Conservation (phyloP, 768 basidiomycete genomes). For the Mycena capillaripes region DNA sequence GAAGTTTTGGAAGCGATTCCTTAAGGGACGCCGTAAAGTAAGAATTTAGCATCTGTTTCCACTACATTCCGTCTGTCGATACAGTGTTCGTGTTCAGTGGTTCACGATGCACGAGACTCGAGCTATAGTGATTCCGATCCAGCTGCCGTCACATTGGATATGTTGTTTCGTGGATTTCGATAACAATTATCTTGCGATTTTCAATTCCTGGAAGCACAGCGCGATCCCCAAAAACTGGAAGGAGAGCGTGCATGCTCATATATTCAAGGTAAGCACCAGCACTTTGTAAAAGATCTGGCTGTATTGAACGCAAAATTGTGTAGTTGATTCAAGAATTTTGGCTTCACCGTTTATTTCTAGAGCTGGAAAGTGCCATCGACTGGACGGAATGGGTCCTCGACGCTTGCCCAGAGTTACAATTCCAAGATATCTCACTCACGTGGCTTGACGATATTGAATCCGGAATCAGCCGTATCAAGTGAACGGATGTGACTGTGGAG, state of each 20-base stretch:
- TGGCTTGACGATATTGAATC: no score
- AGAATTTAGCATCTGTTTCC: background rate
- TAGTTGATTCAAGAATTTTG: constrained; percentile 9
- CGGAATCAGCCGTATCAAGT: constrained; percentile 1
- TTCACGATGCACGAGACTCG: constrained; percentile 9
- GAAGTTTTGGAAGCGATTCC: background rate
- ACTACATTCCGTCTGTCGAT: background rate
- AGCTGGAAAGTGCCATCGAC: background rate
- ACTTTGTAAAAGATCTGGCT: background rate
- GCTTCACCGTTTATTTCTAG: constrained; percentile 3
- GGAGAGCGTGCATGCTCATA: background rate
- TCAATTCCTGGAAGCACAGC: background rate
- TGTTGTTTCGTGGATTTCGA: background rate
- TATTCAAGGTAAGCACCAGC: background rate
- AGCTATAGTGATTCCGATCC: background rate
- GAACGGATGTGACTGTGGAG: background rate
- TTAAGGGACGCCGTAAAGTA: background rate
- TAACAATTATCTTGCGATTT: background rate
- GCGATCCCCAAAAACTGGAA: background rate
- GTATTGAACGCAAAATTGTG: background rate
- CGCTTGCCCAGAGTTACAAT: constrained; percentile 7
- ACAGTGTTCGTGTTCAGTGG: background rate
- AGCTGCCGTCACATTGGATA: background rate
- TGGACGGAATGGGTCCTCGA: constrained; percentile 5
- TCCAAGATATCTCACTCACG: background rate